phyloP scores from a whole-genome alignment of 2,329 filamentous ascomycete genomes.

The Cephalotrichum gorgonifer region DNA sequence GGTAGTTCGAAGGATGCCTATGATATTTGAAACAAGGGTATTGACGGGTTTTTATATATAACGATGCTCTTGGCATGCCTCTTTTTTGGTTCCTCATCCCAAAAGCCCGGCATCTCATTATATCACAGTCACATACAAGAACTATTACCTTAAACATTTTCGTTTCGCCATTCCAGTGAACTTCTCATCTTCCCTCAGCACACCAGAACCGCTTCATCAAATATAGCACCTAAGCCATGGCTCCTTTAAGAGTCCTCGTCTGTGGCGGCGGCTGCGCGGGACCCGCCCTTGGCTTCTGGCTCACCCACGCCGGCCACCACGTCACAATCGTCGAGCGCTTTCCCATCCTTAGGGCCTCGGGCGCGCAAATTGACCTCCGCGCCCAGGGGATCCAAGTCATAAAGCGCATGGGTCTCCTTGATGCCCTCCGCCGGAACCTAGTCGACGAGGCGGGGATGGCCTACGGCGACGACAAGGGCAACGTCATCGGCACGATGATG shows the following conservation, averaged over 20 bases:
- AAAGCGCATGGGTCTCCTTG: conserved; percentile 27
- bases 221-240: too few species aligned
- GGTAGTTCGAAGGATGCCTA: too few species aligned
- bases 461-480: conserved; percentile 30
- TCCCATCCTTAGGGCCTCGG: conserved; percentile 22
- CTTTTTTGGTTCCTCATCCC: too few species aligned
- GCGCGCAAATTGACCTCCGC: conserved; percentile 36
- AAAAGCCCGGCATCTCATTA: too few species aligned
- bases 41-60: too few species aligned
- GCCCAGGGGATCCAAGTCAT: conserved; percentile 27
- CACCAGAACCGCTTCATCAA: too few species aligned
- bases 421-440: conserved; percentile 19
- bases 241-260: conserved; percentile 34
- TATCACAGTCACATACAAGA: too few species aligned
- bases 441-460: conserved; percentile 37
- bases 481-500: conserved; percentile 24
- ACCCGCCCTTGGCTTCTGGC: conserved; percentile 28
- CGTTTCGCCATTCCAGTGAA: too few species aligned
- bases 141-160: too few species aligned
- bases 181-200: too few species aligned
- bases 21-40: too few species aligned
- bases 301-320: conserved; percentile 23
- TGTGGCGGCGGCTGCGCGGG: conserved; percentile 34
- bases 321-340: conserved; percentile 34
- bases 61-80: too few species aligned